Base-by-base conservation (phyloP, 2,329 filamentous ascomycete species). In the Fusarium hostae region DNA sequence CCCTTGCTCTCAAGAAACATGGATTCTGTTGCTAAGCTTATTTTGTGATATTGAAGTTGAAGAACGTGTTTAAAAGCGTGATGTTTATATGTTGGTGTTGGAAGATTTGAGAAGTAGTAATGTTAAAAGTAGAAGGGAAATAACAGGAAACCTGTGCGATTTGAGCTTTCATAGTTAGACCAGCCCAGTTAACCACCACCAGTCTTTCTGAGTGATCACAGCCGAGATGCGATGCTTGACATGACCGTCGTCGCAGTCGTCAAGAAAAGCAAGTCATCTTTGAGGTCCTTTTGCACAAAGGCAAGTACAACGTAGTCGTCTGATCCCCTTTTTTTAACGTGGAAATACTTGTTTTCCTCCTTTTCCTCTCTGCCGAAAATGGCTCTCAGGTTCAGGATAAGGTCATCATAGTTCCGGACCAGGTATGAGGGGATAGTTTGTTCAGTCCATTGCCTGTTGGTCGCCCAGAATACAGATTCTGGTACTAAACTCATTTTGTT, bases 201-300 rank as follows among this genome's bases (percentile, higher is more conserved):
- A 12, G 2, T 24, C 5, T 2, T 0, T 0, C 1, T 18, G 3
- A 18, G 15, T 11, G 6, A 24, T 13, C 8, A 5, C 11, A 2
- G 28, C 7, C 6, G 26, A 26, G 26, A 26, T 3, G 2, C 3
- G 18, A 50, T 5, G 18, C 16, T 3, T 7, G n/a, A 50, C 6
- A 28, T 50, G 5, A 50, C n/a, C n/a, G 6, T 24, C 4, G n/a
- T 50, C 3, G n/a, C 47, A 24, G 16, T 50, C 9, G 15, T 20
- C 3, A 50, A 12, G 28, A 48, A 32, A 5, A 3, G 6, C 2
- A 48, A 16, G 10, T 32, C 28, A 9, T 48, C 20, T 24, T 50
- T 7, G 2, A 39, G 13, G 12, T 37, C 3, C 13, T 10, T n/a
- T 4, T 39, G 18, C 3, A 52, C 1, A 12, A 52, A 26, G 0